phyloP scores from a whole-genome alignment of 1,284 basidiomycete species.

The Tilletia indica region DNA sequence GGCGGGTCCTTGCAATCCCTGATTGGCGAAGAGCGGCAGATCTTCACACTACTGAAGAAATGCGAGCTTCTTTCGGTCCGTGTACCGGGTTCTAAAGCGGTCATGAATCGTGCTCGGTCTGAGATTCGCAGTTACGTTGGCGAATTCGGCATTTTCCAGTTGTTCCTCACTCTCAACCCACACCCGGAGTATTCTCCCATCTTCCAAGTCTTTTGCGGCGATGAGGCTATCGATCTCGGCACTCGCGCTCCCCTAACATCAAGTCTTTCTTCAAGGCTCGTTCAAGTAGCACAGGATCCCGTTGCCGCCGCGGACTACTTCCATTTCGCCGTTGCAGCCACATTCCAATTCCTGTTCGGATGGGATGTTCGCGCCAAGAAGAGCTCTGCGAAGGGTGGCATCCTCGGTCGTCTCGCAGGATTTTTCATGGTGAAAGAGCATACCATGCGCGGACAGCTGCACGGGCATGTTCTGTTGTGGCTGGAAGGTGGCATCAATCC shows the following conservation, averaged over 20 bases:
- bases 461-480: neutral
- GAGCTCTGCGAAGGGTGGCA: neutral
- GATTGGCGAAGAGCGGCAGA: too few relatives aligned
- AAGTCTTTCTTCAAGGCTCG: neutral
- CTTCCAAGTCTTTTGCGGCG: neutral
- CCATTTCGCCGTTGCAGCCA: neutral
- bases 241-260: neutral
- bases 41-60: neutral
- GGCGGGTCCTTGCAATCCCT: too few relatives aligned
- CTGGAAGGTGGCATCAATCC: neutral
- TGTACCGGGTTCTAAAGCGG: neutral
- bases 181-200: neutral
- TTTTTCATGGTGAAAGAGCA: neutral
- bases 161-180: neutral
- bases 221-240: too few relatives aligned
- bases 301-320: neutral
- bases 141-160: neutral
- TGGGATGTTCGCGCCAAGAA: neutral
- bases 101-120: neutral
- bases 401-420: neutral
- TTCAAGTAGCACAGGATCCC: neutral
- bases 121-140: neutral
- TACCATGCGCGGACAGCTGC: neutral
- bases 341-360: neutral
- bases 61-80: neutral